phyloP scores from a whole-genome alignment of 129 eudicot species.

The Pseudognaphalium luteoalbum region DNA sequence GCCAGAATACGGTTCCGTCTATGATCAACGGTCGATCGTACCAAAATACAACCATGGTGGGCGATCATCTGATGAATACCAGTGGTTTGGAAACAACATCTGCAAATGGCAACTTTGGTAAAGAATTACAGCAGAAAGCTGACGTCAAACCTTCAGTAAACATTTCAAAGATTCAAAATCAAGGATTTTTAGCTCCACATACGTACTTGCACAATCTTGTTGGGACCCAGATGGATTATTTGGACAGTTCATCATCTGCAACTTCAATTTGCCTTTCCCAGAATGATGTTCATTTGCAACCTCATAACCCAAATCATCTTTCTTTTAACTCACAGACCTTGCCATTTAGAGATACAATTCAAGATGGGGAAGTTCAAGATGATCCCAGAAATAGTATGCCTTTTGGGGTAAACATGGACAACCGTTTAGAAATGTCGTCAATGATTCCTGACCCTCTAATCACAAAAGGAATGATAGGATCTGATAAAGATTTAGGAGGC shows the following conservation, averaged over 20 bases:
- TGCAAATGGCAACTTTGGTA: conserved; percentile 41
- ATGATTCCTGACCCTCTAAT: conserved; percentile 63
- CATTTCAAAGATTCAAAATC: conserved; percentile 60
- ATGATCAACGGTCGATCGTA: conserved; percentile 50
- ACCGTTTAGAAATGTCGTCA: conserved; percentile 58
- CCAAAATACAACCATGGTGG: conserved; percentile 29
- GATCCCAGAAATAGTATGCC: conserved; percentile 50
- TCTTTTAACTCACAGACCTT: conserved; percentile 61
- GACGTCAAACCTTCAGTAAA: conserved; percentile 66
- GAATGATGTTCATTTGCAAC: conserved; percentile 56
- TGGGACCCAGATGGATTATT: conserved; percentile 71
- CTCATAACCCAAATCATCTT: conserved; percentile 47
- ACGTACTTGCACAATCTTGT: conserved; percentile 47
- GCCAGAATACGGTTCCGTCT: conserved; percentile 47
- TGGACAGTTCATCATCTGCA: conserved; percentile 91
- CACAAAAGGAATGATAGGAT: conserved; percentile 56
- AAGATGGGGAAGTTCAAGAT: conserved; percentile 65
- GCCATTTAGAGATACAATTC: conserved; percentile 57
- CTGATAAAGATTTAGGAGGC: conserved; percentile 60
- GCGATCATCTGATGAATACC: conserved; percentile 50
- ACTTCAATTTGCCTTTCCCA: conserved; percentile 84
- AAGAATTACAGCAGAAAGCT: conserved; percentile 56
- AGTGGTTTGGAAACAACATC: conserved; percentile 56
- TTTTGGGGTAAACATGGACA: conserved; percentile 54
- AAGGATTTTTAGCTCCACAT: conserved; percentile 64